These are phyloP conservation scores for Pichia sp. DNA, from an alignment of 1,139 yeast species.

Conservation along the genomic window DNA sequence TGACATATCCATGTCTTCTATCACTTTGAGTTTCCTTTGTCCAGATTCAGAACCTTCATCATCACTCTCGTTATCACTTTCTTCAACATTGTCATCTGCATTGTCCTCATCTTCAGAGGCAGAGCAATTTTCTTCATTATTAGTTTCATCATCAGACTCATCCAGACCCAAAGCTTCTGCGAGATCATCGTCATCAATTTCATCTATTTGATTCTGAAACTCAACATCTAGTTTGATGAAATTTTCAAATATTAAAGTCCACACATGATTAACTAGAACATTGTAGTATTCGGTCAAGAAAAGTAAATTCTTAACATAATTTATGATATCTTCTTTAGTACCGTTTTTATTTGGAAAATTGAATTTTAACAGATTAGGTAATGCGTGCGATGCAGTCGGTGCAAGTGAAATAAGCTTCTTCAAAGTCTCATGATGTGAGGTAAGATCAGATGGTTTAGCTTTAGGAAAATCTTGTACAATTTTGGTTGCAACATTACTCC, in stretches of 20 bases:
- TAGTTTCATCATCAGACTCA: conserved; percentile 33
- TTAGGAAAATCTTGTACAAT: conserved; percentile 51
- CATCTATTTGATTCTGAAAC: conserved; percentile 80
- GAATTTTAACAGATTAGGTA: conserved; percentile 52
- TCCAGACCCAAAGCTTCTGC: conserved; percentile 47
- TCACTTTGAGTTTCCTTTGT: conserved; percentile 27
- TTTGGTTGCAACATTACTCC: conserved; percentile 68
- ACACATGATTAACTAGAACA: conserved; percentile 63
- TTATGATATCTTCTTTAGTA: conserved; percentile 43
- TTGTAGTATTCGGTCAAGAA: conserved; percentile 58
- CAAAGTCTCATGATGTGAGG: conserved; percentile 61
- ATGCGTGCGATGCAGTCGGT: conserved; percentile 70
- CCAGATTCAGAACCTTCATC: conserved; percentile 28
- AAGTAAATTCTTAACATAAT: conserved; percentile 62
- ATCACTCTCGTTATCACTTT: conserved; percentile 34
- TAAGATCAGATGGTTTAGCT: conserved; percentile 16
- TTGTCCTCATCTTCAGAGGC: conserved; percentile 32
- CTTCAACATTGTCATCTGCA: conserved; percentile 27
- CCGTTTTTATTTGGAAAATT: conserved; percentile 77
- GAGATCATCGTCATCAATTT: conserved; percentile 70
- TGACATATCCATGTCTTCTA: conserved; percentile 21
- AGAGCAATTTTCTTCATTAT: conserved; percentile 27
- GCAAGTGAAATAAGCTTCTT: conserved; percentile 57
- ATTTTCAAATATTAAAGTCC: conserved; percentile 76
- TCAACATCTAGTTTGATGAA: conserved; percentile 90